Evolutionary conservation across 306 rosid species (phyloP).

Genomic region (Spatholobus suberectus): DNA sequence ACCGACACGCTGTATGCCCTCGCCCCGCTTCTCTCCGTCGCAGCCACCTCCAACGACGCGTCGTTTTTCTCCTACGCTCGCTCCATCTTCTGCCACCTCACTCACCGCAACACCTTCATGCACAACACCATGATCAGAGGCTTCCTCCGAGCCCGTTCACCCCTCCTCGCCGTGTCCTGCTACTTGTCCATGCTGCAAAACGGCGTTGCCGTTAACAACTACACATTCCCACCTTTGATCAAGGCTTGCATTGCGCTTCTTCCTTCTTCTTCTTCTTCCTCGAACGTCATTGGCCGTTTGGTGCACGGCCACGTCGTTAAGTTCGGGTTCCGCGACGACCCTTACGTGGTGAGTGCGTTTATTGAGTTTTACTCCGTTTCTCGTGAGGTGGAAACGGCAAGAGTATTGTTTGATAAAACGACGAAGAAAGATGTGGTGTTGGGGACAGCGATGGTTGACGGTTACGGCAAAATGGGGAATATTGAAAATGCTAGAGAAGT

Average conservation of each 20-base stretch:
- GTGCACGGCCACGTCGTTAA: conserved; percentile 70
- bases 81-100: conserved; percentile 58
- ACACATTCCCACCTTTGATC: conserved; percentile 77
- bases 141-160: conserved; percentile 45
- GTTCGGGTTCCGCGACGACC: conserved; percentile 62
- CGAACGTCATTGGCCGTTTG: conserved; percentile 45
- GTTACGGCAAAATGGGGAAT: conserved; percentile 77
- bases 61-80: conserved; percentile 62
- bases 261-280: conserved; percentile 24
- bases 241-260: conserved; percentile 63
- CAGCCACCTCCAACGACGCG: conserved; percentile 51
- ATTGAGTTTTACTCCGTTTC: conserved; percentile 61
- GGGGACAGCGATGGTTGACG: conserved; percentile 83
- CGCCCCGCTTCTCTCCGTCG: conserved; percentile 64
- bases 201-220: conserved; percentile 69
- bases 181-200: conserved; percentile 62
- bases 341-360: conserved; percentile 61
- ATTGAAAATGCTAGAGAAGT: conserved; percentile 61
- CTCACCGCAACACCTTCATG: conserved; percentile 67
- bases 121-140: conserved; percentile 80
- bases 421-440: conserved; percentile 69
- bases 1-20: conserved; percentile 54
- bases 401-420: conserved; percentile 59
- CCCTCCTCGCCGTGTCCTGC: conserved; percentile 52
- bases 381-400: conserved; percentile 49